Evolutionary conservation across 805 yeast species (phyloP).

Genomic region (Yarrowia hollandica): DNA sequence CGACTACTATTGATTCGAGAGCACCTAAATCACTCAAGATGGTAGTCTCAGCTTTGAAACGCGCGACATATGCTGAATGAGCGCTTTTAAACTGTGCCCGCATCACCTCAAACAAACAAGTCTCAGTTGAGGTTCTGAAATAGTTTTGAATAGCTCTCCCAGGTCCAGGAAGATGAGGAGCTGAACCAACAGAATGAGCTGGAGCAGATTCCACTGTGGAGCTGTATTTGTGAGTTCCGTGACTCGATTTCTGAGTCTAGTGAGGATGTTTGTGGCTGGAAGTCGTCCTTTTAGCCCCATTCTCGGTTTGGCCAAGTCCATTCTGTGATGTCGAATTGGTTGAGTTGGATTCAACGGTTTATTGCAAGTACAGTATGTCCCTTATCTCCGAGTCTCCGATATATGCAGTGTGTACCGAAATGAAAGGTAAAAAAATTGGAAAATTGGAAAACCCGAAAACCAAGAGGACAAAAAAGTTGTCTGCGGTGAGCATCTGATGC

Average conservation of each 20-base stretch:
- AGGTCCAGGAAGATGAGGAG: slow-evolving; percentile 5
- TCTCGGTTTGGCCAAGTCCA: neutral
- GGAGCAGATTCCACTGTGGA: slow-evolving; percentile 3
- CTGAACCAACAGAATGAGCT: neutral
- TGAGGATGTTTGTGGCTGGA: neutral
- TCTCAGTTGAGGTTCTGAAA: neutral
- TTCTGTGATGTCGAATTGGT: neutral
- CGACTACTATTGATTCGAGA: no score
- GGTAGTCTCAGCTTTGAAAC: no score
- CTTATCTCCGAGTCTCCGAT: slow-evolving; percentile 6
- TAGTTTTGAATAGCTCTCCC: neutral
- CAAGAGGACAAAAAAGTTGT: neutral
- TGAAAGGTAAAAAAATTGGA: neutral
- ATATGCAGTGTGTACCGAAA: neutral
- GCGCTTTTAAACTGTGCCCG: no score
- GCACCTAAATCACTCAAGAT: no score
- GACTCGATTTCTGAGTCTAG: neutral
- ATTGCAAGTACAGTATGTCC: no score
- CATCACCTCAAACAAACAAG: neutral
- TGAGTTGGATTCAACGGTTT: slow-evolving; percentile 9
- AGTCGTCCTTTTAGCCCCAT: neutral
- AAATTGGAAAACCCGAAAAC: no score
- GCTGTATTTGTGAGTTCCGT: neutral
- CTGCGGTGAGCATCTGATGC: no score
- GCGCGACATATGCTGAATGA: no score